Percentiles rank a stretch among this genome's conserved stretches.
Evolutionary conservation across 2,329 filamentous ascomycete species (phyloP).

Genomic region (Colletotrichum abscissum): DNA sequence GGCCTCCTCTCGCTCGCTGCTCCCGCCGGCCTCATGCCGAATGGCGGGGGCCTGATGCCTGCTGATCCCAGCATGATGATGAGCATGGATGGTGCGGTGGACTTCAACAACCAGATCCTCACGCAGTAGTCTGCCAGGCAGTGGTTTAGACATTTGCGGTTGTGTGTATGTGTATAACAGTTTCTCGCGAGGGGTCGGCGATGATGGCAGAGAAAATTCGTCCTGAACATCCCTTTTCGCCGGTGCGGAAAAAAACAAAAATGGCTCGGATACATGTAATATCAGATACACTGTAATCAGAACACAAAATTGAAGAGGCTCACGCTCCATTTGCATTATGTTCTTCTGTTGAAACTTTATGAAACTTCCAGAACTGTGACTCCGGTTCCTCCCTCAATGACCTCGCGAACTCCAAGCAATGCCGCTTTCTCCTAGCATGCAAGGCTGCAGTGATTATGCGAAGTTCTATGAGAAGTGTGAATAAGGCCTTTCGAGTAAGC

Average conservation of each 20-base stretch:
- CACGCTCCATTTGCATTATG: background rate
- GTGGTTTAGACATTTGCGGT: background rate
- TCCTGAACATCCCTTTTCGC: background rate
- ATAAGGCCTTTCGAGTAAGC: too few species aligned
- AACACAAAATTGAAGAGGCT: background rate
- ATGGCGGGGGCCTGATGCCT: slow-evolving; percentile 29
- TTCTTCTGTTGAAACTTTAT: background rate
- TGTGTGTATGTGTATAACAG: slow-evolving; percentile 8
- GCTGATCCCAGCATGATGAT: slow-evolving; percentile 35
- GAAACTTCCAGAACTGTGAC: too few species aligned
- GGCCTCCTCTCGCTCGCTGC: slow-evolving; percentile 52
- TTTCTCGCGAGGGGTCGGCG: slow-evolving; percentile 7
- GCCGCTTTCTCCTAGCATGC: too few species aligned
- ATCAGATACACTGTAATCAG: slow-evolving; percentile 22
- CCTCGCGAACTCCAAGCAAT: background rate
- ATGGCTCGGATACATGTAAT: slow-evolving; percentile 22
- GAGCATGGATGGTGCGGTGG: slow-evolving; percentile 34
- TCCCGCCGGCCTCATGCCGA: slow-evolving; percentile 29
- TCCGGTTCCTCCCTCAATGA: too few species aligned
- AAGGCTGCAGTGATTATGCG: too few species aligned
- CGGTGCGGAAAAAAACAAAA: background rate
- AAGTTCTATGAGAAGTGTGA: too few species aligned
- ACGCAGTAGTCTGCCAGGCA: slow-evolving; percentile 20
- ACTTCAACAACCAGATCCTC: slow-evolving; percentile 33
- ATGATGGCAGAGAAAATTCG: background rate